phyloP scores from a whole-genome alignment of 177 flowering plant genomes.

The Tripterygium wilfordii region DNA sequence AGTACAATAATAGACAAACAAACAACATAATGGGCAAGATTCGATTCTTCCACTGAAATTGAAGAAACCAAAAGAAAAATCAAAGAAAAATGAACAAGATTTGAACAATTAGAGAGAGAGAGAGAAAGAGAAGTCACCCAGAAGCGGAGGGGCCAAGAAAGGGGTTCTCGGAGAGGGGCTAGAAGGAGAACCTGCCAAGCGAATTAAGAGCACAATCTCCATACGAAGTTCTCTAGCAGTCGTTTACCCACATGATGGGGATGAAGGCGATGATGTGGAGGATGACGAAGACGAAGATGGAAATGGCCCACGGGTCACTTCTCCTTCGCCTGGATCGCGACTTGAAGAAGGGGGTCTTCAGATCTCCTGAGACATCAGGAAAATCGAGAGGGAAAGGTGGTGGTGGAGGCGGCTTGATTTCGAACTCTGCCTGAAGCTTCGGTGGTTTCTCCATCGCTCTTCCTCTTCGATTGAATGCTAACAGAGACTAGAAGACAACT shows the following conservation, averaged over 20 bases:
- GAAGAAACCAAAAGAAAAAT: not conserved
- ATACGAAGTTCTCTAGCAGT: slow-evolving; percentile 55
- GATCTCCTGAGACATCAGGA: slow-evolving; percentile 6
- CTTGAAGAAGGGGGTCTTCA: slow-evolving; percentile 34
- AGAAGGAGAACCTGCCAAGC: slow-evolving; percentile 69
- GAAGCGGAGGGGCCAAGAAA: slow-evolving; percentile 83
- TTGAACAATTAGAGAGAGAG: not conserved
- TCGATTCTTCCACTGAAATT: not conserved
- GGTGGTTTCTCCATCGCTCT: too few species aligned
- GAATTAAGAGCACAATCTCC: slow-evolving; percentile 35
- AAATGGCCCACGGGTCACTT: slow-evolving; percentile 62
- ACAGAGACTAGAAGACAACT: too few species aligned
- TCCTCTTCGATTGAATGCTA: too few species aligned
- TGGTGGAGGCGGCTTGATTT: too few species aligned
- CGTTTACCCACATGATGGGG: slow-evolving; percentile 61
- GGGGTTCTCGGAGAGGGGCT: slow-evolving; percentile 81
- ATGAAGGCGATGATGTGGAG: slow-evolving; percentile 53
- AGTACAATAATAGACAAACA: too few species aligned
- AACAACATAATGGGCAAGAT: not conserved
- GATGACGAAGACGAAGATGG: slow-evolving; percentile 55
- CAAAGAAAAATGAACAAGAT: too few species aligned
- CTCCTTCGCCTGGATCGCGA: slow-evolving; percentile 23
- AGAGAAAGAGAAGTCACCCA: slow-evolving; percentile 34
- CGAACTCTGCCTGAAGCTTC: too few species aligned
- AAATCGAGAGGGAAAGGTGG: too few species aligned